Base-by-base conservation (phyloP, 202 grass and related monocot genomes). In the Panicum virgatum region DNA sequence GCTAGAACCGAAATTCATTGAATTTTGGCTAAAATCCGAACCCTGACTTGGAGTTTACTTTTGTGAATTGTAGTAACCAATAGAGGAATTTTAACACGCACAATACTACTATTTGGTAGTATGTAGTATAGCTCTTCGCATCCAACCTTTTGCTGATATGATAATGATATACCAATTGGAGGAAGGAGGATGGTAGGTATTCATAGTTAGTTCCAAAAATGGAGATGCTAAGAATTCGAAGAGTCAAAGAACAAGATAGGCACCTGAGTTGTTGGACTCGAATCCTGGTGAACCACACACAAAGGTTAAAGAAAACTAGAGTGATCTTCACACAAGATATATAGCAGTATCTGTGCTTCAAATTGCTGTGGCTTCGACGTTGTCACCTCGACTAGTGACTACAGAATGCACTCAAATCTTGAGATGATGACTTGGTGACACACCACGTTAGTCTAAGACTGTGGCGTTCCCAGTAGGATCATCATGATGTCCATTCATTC, bases 391-490 rank as follows among this genome's bases (percentile, higher is more conserved):
- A 47, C 51, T 46, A 9, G 7, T 6, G 18, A 69, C 25, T 57
- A 44, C 5, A 76, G 46, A 46, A 29, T 12, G 56, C 29, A 52
- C 44, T 66, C 38, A 81, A 81, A 72, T 58, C 3, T 70, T 62
- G 5, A 43, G 44, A 76, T 51, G 57, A 29, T 61, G 12, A 43
- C 7, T 58, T 56, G 73, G 63, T 43, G 26, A 42, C 71, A 75
- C 54, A 76, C 27, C 51, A 63, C 76, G 27, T 45, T 82, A 62
- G 62, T 77, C 61, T 67, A 53, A 60, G 69, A 62, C 68, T 40
- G 37, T 46, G 63, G 20, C 69, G 61, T 69, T 44, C 45, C 76
- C 27, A 70, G 25, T 58, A 45, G 72, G 73, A 89, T 45, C 68
- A 71, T 48, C 23, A 71, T 78, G 72, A 62, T 86, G 43, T 43